These are phyloP conservation scores for Pyrenochaeta sp. DNA, from an alignment of 2,329 filamentous ascomycete species.

Conservation along the genomic window DNA sequence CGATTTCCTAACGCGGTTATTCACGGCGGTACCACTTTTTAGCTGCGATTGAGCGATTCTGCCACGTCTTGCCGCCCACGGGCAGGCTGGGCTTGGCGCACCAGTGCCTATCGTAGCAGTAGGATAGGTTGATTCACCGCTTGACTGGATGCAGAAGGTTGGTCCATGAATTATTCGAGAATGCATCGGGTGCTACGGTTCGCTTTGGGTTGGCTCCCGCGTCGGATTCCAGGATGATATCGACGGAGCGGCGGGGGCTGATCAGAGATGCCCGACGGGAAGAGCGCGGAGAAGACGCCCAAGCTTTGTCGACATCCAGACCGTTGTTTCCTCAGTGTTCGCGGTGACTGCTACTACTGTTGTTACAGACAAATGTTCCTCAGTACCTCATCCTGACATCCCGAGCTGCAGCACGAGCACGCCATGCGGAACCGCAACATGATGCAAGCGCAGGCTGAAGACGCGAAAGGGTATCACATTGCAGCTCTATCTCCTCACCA, in stretches of 20 bases:
- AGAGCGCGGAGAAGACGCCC: slow-evolving; percentile 16
- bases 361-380: slow-evolving; percentile 11
- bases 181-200: slow-evolving; percentile 20
- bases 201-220: slow-evolving; percentile 11
- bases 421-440: slow-evolving; percentile 24
- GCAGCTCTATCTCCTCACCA: slow-evolving; percentile 8
- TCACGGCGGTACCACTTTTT: slow-evolving; percentile 25
- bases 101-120: slow-evolving; percentile 23
- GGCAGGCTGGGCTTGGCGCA: slow-evolving; percentile 13
- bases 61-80: slow-evolving; percentile 27
- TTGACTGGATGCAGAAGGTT: slow-evolving; percentile 26
- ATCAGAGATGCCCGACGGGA: slow-evolving; percentile 23
- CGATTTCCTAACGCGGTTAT: slow-evolving; percentile 42
- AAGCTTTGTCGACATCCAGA: slow-evolving; percentile 18
- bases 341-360: slow-evolving; percentile 11
- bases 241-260: slow-evolving; percentile 24
- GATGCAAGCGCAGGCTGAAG: slow-evolving; percentile 10
- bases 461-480: slow-evolving; percentile 36
- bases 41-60: slow-evolving; percentile 29
- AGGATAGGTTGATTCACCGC: slow-evolving; percentile 14
- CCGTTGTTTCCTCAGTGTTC: too few species aligned
- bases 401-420: slow-evolving; percentile 4
- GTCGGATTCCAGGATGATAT: slow-evolving; percentile 11
- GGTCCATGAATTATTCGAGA: slow-evolving; percentile 24
- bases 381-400: not conserved